A percentile compares a stretch with the other conserved stretches of the same genome.
Evolutionary conservation across 352 stramenopile species (phyloP).

Genomic region (Halophytophthora batemanensis): DNA sequence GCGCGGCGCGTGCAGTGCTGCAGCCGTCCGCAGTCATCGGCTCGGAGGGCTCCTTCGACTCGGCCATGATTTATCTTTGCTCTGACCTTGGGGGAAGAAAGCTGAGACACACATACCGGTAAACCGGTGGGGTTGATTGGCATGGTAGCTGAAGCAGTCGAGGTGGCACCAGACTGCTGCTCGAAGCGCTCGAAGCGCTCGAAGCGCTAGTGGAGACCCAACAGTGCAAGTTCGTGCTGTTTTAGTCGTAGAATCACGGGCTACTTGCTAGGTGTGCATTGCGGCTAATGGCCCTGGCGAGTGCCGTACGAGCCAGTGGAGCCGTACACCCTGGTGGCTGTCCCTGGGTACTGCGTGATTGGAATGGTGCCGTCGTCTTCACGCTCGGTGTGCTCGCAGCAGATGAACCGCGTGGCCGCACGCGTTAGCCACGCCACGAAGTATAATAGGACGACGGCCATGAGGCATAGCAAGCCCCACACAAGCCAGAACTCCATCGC

Average conservation of each 20-base stretch:
- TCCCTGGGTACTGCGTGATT: slow-evolving; percentile 24
- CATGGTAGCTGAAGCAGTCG: no score
- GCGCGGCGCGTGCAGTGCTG: not conserved
- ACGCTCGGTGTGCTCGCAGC: slow-evolving; percentile 50
- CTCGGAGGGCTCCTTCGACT: no score
- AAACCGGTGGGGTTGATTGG: no score
- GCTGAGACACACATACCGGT: no score
- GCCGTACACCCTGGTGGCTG: slow-evolving; percentile 14
- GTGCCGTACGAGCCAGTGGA: slow-evolving; percentile 3
- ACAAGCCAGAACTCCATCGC: slow-evolving; percentile 39
- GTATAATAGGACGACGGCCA: slow-evolving; percentile 53
- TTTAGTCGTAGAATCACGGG: no score
- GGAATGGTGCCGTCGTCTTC: slow-evolving; percentile 45
- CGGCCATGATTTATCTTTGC: no score
- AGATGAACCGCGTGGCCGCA: slow-evolving; percentile 59
- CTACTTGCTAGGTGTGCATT: not conserved
- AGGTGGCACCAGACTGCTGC: no score
- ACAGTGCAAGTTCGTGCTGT: not conserved
- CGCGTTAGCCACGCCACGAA: slow-evolving; percentile 43
- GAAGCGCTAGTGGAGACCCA: no score
- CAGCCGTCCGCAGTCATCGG: not conserved
- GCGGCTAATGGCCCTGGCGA: not conserved
- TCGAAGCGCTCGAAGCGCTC: no score
- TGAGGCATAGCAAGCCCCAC: slow-evolving; percentile 43
- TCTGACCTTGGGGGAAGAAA: no score